Evolutionary conservation across 345 rosid species (phyloP), one percentile per base, ranked within the genome.

Genomic region (Anacardium occidentale): DNA sequence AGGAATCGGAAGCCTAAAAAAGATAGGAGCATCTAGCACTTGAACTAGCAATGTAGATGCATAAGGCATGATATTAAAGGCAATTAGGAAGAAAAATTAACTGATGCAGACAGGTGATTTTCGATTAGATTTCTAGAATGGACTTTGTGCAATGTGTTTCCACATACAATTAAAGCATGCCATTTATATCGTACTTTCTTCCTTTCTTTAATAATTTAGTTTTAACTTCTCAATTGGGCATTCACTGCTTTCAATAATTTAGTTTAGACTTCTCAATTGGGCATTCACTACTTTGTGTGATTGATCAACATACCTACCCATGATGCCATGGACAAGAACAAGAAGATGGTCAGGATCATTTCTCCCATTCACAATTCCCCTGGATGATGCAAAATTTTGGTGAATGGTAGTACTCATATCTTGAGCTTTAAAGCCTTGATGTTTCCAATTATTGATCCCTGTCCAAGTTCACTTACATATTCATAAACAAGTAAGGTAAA

Each of bases 311-410:
- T 85, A 94, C 97, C 99, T 91, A 34, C 97, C 99, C 59, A 92
- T 79, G 69, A 95, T 95, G 60, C 99, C 99, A 42, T 95, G 99
- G 62, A 92, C 99, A 79, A 95, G 99, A 76, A 95, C 96, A 79
- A 95, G 94, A 74, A 95, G 99, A 81, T 95, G 99, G 86, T 95
- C 98, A 51, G 98, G 96, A 29, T 81, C 87, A 71, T 52, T 74
- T 75, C 78, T 84, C 48, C 82, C 86, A 78, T 80, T 85, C 8
- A 65, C 21, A 22, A 77, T 72, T 11, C 82, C 80, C 74, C 69
- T 74, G 0, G 86, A 77, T 2, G 86, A 69, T 21, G 79, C 79
- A 70, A 80, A 78, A 62, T 29, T 82, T 64, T 89, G 91, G 71
- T 66, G 83, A 5, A 86, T 82, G 44, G 87, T 69, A 57, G 86